Evolutionary conservation across 345 rosid genomes (phyloP).

Genomic region (Moricandia arvensis): DNA sequence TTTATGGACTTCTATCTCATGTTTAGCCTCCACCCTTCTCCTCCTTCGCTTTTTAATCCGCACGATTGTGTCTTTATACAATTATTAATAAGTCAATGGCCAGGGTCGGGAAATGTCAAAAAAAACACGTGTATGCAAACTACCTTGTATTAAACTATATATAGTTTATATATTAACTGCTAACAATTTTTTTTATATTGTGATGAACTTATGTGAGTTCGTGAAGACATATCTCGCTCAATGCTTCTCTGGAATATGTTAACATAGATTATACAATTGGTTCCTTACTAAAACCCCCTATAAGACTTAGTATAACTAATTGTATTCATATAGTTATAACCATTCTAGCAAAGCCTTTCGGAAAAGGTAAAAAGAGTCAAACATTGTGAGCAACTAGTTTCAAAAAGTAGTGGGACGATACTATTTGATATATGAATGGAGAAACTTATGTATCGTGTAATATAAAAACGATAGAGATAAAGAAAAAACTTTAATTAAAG

Average conservation of each 20-base stretch:
- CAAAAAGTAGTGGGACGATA: conserved; percentile 31
- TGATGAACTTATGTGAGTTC: not conserved
- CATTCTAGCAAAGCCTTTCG: conserved; percentile 6
- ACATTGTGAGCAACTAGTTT: conserved; percentile 26
- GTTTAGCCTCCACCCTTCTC: not conserved
- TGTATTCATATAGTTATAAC: not conserved
- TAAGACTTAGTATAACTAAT: not conserved
- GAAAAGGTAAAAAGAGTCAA: conserved; percentile 24
- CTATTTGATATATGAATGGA: conserved; percentile 27
- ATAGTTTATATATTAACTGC: no score
- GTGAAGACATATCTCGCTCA: not conserved
- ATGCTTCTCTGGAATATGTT: not conserved
- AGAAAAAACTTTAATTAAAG: not conserved
- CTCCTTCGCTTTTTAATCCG: not conserved
- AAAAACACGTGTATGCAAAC: no score
- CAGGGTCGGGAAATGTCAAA: not conserved
- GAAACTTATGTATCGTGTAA: conserved; percentile 10
- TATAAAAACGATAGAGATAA: conserved; percentile 5
- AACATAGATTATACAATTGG: not conserved
- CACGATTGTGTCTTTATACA: no score
- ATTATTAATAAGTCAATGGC: not conserved
- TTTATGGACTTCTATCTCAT: conserved; percentile 8
- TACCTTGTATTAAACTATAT: no score
- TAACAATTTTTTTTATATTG: no score
- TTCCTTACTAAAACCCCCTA: not conserved